Percentiles rank a stretch among this genome's conserved stretches.
Conservation (phyloP, 2,329 filamentous ascomycete species). For the Talaromyces marneffei region DNA sequence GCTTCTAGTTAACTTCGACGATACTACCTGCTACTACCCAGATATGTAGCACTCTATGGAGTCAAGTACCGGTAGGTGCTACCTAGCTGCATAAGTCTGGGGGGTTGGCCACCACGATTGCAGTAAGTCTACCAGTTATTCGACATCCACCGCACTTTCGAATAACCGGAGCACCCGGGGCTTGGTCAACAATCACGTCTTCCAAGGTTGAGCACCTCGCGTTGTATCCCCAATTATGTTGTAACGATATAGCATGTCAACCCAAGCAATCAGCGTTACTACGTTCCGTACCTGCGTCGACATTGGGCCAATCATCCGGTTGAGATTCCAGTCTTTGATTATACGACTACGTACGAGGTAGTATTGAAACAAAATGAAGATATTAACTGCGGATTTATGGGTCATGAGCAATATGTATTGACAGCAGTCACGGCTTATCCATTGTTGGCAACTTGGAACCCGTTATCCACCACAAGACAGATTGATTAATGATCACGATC, state of each 20-base stretch:
- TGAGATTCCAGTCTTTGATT: background rate
- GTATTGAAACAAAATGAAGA: background rate
- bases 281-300: slow-evolving; percentile 1
- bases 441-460: background rate
- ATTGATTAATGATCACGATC: background rate
- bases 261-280: background rate
- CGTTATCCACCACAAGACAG: background rate
- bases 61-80: background rate
- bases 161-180: background rate
- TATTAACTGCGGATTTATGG: background rate
- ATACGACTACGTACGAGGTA: background rate
- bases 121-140: too few species aligned
- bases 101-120: background rate
- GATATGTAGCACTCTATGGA: background rate
- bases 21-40: background rate
- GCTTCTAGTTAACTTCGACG: background rate
- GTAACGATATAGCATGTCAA: background rate
- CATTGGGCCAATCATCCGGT: background rate
- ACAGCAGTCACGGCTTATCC: background rate
- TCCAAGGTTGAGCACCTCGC: background rate
- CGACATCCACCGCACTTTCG: background rate
- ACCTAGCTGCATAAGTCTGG: background rate
- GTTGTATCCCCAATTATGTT: background rate
- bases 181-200: background rate
- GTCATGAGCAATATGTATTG: background rate